Evolutionary conservation across 1,139 yeast genomes (phyloP), one percentile per base, ranked within the genome.

Genomic region (Sugiyamaella japonica): DNA sequence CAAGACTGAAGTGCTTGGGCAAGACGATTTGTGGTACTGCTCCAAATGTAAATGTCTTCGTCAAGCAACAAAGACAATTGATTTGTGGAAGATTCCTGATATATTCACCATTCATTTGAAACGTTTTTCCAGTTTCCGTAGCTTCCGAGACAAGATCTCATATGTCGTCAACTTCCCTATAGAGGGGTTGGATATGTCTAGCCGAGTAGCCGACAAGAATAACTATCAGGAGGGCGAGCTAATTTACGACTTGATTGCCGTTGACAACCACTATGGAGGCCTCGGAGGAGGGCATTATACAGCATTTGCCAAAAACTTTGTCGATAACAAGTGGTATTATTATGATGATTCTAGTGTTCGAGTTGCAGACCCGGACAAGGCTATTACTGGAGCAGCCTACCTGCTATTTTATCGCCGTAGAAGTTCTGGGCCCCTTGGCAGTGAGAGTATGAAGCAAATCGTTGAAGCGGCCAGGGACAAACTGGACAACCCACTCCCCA

Each of bases 201-300:
- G 78, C 20, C 81, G 83, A 62, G 78, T 87, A 10, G 73, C 75
- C 1, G 64, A 60, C 55, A 54, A 61, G 39, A 53, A 74, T n/a
- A 48, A 43, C 34, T 69, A 73, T 12, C 68, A 70, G 15, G 75
- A 71, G 16, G 71, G 71, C 10, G 73, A 73, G 8, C 55, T 63
- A 16, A 69, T 89, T 0, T 93, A 93, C 69, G 99, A 93, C 68
- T 75, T 93, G 62, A 79, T 89, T 65, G 98, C 95, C 0, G 97
- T 93, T 25, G 98, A 91, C 68, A 91, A 91, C 69, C 99, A 93
- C 68, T 91, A 79, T 68, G 99, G 99, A 54, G 97, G 98, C 0
- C 76, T 93, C 32, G 98, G 98, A 1, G 99, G 99, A 7, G 99
- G 99, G 2, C 99, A 93, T 72, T 93, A 93, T 69, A 93, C 99